Base-by-base conservation (phyloP, 225 moss, liverwort and hornwort species). In the Bryoerythrophyllum caledonicum region DNA sequence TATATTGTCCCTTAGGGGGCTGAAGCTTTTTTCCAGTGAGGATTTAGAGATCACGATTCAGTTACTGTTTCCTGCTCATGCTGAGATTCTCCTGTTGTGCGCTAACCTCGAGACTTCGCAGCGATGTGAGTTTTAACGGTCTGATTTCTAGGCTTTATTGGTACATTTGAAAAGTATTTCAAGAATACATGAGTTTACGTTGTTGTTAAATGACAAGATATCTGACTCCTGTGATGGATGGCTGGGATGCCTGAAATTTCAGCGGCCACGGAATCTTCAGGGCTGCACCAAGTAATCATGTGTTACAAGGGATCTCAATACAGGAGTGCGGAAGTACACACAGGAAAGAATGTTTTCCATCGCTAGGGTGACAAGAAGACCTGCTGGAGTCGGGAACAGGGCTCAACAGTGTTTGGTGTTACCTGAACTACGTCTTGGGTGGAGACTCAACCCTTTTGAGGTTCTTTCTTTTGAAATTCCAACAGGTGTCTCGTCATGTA, bases 151-250 rank as follows among this genome's bases (percentile, higher is more conserved):
- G 12, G 20, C 6, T 72, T 30, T 27, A n/a, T 40, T 57, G 34
- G 21, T 35, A 37, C 30, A 15, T 51, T 9, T 20, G 8, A 44
- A 20, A 60, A 61, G 48, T n/a, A 60, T 63, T 10, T 15, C 34
- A 4, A 64, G 64, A 53, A 26, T 54, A 12, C 3, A 51, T 26
- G 52, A 53, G 65, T 54, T 54, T 12, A 65, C 24, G 16, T 74
- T 38, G 16, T 74, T 38, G 54, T 54, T 65, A 54, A 65, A 65
- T 5, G 10, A 35, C 11, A 17, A 53, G 52, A 14, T 20, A 35
- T 74, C 74, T 67, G 59, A 76, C 48, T 58, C 58, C 16, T 48
- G n/a, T n/a, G n/a, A n/a, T n/a, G 59, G 25, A 67, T 76, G 17
- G 15, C 25, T 68, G 58, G 58, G 76, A 32, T 32, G 3, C 9